Percentiles rank a stretch among this genome's conserved stretches.
phyloP scores from a whole-genome alignment of 169 alveolate species.

The Eimeria brunetti region DNA sequence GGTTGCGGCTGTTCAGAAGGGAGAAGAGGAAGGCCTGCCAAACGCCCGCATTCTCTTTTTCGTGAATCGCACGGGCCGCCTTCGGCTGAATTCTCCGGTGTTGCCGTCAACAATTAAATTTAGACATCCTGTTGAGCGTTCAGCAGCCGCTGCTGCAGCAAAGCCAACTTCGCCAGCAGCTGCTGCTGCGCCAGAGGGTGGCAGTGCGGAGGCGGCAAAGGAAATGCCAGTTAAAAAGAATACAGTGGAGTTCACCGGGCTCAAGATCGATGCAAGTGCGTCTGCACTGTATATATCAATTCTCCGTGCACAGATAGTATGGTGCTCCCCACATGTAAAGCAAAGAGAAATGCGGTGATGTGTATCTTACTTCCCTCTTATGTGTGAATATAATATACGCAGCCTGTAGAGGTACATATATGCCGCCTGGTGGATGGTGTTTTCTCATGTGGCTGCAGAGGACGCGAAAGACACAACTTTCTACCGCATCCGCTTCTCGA shows the following conservation, averaged over 20 bases:
- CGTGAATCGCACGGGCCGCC: slow-evolving; percentile 76
- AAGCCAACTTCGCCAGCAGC: neutral
- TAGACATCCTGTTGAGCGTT: slow-evolving; percentile 69
- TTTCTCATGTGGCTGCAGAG: slow-evolving; percentile 30
- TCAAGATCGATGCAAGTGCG: slow-evolving; percentile 76
- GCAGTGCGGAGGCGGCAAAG: neutral
- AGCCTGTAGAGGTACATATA: no score
- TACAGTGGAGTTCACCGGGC: slow-evolving; percentile 78
- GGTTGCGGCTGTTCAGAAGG: slow-evolving; percentile 41
- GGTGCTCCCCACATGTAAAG: neutral
- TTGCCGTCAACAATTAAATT: slow-evolving; percentile 63
- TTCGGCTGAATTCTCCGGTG: slow-evolving; percentile 75
- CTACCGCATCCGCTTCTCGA: slow-evolving; percentile 76
- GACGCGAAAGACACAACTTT: slow-evolving; percentile 73
- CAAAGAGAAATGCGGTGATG: neutral
- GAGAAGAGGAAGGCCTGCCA: slow-evolving; percentile 73
- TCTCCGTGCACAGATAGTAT: neutral
- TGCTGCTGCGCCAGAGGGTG: slow-evolving; percentile 12
- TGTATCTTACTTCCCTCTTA: no score
- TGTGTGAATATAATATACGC: no score
- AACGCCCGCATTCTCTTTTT: slow-evolving; percentile 73
- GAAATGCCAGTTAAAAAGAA: slow-evolving; percentile 65
- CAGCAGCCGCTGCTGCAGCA: slow-evolving; percentile 45
- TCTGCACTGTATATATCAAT: neutral
- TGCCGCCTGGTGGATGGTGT: neutral